phyloP scores from a whole-genome alignment of 108 stramenopile genomes.

The Licmophora abbreviata region DNA sequence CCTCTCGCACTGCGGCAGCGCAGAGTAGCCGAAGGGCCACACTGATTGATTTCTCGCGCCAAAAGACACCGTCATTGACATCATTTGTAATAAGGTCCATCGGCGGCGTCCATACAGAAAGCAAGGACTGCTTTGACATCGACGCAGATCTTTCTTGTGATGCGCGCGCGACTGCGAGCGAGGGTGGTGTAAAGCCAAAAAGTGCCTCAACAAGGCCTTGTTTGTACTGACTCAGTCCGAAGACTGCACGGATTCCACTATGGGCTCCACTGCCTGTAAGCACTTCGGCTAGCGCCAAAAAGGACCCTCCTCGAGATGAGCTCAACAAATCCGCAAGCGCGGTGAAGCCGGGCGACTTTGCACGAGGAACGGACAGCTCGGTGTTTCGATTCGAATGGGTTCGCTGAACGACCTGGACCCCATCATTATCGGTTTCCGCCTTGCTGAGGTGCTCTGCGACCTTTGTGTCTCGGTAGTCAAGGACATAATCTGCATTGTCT shows the following conservation, averaged over 20 bases:
- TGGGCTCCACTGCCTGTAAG: slow-evolving; percentile 30
- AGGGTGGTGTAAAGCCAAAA: slow-evolving; percentile 57
- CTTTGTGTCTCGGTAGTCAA: not conserved
- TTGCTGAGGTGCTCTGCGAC: slow-evolving; percentile 1
- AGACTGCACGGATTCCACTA: slow-evolving; percentile 23
- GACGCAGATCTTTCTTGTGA: slow-evolving; percentile 25
- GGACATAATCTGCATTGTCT: not conserved
- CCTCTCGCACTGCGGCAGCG: slow-evolving; percentile 57
- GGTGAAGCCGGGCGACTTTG: slow-evolving; percentile 44
- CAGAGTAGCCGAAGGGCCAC: slow-evolving; percentile 55
- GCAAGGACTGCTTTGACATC: slow-evolving; percentile 29
- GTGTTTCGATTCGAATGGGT: not conserved
- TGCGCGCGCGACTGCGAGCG: slow-evolving; percentile 25
- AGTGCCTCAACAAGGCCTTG: slow-evolving; percentile 45
- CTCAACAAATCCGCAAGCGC: slow-evolving; percentile 38
- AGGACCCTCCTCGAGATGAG: slow-evolving; percentile 31
- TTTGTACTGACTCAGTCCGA: slow-evolving; percentile 24
- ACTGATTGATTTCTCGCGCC: slow-evolving; percentile 48
- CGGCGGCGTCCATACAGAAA: slow-evolving; percentile 17
- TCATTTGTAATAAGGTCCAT: slow-evolving; percentile 3
- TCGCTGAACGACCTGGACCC: too few species aligned
- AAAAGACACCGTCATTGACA: slow-evolving; percentile 28
- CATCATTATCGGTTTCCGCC: not conserved
- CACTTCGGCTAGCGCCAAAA: slow-evolving; percentile 31
- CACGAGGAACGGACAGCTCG: slow-evolving; percentile 17